These are phyloP conservation scores for Drechslerella dactyloides DNA, from an alignment of 2,329 filamentous ascomycete species.

Conservation along the genomic window DNA sequence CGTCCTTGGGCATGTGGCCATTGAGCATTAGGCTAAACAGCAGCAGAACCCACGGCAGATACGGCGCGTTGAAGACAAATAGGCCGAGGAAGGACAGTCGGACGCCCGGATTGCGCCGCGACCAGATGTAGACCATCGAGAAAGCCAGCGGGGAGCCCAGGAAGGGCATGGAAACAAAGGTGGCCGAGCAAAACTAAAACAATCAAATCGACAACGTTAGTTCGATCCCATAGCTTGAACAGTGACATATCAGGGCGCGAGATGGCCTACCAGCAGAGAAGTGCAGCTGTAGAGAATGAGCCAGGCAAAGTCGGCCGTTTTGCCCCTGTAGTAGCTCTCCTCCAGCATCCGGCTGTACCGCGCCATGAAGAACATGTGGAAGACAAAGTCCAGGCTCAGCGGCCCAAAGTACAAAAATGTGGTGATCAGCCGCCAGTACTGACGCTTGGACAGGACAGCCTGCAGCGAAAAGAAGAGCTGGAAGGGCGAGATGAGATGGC, in stretches of 20 bases:
- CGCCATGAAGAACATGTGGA: conserved; percentile 98
- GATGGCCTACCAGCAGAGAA: conserved; percentile 69
- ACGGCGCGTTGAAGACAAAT: conserved; percentile 89
- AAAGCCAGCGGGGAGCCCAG: conserved; percentile 91
- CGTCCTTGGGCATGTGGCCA: conserved; percentile 87
- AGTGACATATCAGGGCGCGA: neutral
- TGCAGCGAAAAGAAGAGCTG: conserved; percentile 97
- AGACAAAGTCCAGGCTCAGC: conserved; percentile 88
- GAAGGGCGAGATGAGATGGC: conserved; percentile 87
- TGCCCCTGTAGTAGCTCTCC: conserved; percentile 82
- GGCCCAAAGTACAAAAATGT: conserved; percentile 98
- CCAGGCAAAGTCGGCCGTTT: conserved; percentile 94
- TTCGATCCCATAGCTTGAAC: neutral
- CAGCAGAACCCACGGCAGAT: conserved; percentile 94
- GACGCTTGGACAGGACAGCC: conserved; percentile 86
- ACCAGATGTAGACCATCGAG: conserved; percentile 97
- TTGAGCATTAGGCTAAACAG: conserved; percentile 90
- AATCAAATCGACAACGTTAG: neutral
- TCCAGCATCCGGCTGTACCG: conserved; percentile 94
- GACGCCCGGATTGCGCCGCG: conserved; percentile 88
- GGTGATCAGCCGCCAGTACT: conserved; percentile 97
- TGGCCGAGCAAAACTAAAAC: conserved; percentile 34
- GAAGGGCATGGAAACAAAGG: conserved; percentile 73
- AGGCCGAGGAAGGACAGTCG: conserved; percentile 86
- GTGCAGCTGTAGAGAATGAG: conserved; percentile 83